Conservation (phyloP, 345 rosid species). For the Eucalyptus guilfoylei region DNA sequence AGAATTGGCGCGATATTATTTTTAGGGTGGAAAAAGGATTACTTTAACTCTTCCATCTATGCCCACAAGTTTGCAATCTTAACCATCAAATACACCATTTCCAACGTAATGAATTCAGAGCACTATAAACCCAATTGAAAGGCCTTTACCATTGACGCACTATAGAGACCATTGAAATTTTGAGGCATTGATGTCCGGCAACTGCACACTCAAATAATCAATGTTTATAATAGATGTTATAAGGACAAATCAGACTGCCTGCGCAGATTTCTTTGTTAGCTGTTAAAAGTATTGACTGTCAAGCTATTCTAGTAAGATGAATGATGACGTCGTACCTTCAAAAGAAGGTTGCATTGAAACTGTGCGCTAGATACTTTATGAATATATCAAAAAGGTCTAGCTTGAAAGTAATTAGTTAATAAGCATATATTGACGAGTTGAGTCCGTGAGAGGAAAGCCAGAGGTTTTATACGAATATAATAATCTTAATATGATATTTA, state of each 20-base stretch:
- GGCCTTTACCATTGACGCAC: conserved; percentile 52
- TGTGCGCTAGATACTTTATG: background rate
- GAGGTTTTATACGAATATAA: background rate
- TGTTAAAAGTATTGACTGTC: too few relatives aligned
- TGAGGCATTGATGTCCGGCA: conserved; percentile 48
- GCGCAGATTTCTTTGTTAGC: background rate
- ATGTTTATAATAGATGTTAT: conserved; percentile 28
- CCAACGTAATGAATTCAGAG: background rate
- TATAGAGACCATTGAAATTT: conserved; percentile 73
- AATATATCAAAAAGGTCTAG: background rate
- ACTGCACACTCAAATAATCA: conserved; percentile 52
- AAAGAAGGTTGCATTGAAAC: background rate
- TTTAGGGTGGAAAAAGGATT: background rate
- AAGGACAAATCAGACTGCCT: conserved; percentile 64
- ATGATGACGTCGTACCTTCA: background rate
- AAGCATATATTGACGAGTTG: background rate
- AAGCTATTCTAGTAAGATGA: too few relatives aligned
- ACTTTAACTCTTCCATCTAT: background rate
- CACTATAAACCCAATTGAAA: background rate
- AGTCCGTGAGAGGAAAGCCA: background rate
- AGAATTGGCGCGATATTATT: background rate
- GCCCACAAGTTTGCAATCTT: background rate
- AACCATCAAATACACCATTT: background rate
- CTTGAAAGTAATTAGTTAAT: background rate
- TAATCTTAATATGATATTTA: background rate